Evolutionary conservation across 1,284 basidiomycete genomes (phyloP).

Genomic region (Pseudozyma thailandica): DNA sequence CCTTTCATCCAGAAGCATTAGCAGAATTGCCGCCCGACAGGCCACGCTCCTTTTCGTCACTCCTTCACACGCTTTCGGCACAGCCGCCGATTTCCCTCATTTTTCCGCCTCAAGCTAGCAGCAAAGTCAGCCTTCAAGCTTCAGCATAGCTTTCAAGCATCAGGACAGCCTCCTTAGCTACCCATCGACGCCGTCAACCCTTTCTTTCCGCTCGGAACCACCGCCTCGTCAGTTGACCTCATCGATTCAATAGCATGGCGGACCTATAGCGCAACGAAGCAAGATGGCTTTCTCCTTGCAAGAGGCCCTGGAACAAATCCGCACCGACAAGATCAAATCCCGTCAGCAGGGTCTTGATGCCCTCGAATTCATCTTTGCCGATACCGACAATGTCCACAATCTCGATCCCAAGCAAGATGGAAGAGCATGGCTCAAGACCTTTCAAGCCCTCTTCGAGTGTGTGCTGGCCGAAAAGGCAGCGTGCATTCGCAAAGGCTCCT

Average conservation of each 20-base stretch:
- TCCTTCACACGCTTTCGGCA: not conserved
- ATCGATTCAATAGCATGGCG: conserved; percentile 8
- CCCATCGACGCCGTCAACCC: not conserved
- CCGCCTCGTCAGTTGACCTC: too few relatives aligned
- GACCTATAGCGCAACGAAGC: not conserved
- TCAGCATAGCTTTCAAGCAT: too few relatives aligned
- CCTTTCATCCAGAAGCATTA: not conserved
- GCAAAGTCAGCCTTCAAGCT: too few relatives aligned
- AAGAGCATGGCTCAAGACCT: conserved; percentile 76
- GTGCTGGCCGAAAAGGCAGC: conserved; percentile 76
- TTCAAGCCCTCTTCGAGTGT: conserved; percentile 78
- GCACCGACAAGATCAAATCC: conserved; percentile 76
- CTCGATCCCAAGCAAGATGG: conserved; percentile 72
- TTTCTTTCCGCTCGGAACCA: not conserved
- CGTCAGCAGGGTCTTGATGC: conserved; percentile 76
- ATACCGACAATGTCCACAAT: conserved; percentile 72
- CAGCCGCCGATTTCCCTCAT: too few relatives aligned
- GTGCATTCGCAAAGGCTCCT: conserved; percentile 72
- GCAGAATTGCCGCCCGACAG: not conserved
- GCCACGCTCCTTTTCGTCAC: not conserved
- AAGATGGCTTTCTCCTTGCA: conserved; percentile 48
- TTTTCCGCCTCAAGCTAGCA: too few relatives aligned
- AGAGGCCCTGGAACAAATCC: conserved; percentile 45
- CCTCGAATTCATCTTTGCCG: conserved; percentile 76
- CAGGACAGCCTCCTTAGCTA: too few relatives aligned